Evolutionary conservation across 148 eudicot genomes (phyloP), one percentile per base, ranked within the genome.

Genomic region (Silene latifolia): DNA sequence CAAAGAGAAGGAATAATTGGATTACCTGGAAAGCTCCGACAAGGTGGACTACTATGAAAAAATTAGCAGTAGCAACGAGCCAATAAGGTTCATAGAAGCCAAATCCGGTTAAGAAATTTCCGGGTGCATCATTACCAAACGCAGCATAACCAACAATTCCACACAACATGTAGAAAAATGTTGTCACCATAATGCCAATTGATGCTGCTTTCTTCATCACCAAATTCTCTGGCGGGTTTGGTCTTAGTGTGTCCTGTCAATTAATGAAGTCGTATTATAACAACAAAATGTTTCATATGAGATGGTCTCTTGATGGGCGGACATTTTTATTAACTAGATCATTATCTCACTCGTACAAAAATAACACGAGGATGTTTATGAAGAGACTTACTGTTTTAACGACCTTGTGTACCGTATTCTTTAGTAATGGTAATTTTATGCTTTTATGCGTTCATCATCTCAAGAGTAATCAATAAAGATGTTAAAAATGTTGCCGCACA

Each of bases 111-210:
- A 91, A 69, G 56, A 88, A 85, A 70, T 91, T 85, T 0, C 90
- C 93, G 15, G 96, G 88, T 8, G 93, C 88, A 4, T 83, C 39
- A 64, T 89, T 86, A 0, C 98, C 98, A 71, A 93, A 90, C 8
- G 95, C 93, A 1, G 93, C 96, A 65, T 93, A 93, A n/a, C 98
- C 98, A 23, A 87, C 0, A 0, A 85, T 42, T 8, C 93, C 96
- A 75, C 96, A 93, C 9, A 80, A 29, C 75, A 87, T 21, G 80
- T 93, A 93, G 64, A 93, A 93, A 13, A 73, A 6, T 1, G 96
- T 90, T 11, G 91, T 82, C 46, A 83, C 63, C 0, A 71, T 67
- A 18, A 87, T 70, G 7, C 90, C 98, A 17, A 78, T 17, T 2
- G 68, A 7, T 5, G 86, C 48, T 19, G 93, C 93, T 61, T 51